Percentiles rank a stretch among this genome's conserved stretches.
These are phyloP conservation scores for Xerocomus spinulosus DNA, from an alignment of 768 basidiomycete species.

Conservation along the genomic window DNA sequence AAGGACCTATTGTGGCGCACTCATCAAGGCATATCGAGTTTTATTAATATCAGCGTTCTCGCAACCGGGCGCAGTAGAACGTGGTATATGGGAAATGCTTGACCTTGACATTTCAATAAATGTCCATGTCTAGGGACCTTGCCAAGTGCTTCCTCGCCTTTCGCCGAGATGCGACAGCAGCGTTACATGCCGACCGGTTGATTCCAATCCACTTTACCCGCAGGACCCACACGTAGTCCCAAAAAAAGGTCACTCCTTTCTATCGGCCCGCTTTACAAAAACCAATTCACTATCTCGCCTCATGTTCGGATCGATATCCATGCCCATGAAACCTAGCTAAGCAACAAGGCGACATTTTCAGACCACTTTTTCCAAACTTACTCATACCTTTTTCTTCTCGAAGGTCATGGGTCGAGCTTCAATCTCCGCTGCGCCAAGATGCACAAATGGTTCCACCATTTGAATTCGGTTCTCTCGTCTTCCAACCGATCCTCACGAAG, in stretches of 20 bases:
- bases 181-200: background rate
- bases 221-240: background rate
- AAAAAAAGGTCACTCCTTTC: background rate
- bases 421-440: constrained; percentile 1
- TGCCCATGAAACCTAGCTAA: constrained; percentile 1
- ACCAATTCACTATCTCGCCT: constrained; percentile 12
- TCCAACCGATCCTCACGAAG: constrained; percentile 4
- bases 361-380: background rate
- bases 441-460: constrained; percentile 1
- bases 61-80: background rate
- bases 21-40: too few species aligned
- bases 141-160: background rate
- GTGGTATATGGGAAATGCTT: constrained; percentile 1
- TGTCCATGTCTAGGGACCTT: background rate
- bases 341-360: background rate
- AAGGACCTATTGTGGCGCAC: too few species aligned
- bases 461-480: background rate
- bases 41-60: too few species aligned
- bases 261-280: background rate
- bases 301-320: constrained; percentile 7
- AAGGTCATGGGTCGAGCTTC: background rate
- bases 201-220: too few species aligned
- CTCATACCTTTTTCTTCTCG: background rate
- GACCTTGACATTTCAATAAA: constrained; percentile 6
- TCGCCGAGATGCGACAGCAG: background rate